Evolutionary conservation across 2,329 filamentous ascomycete genomes (phyloP).

Genomic region (Paracorniculantispora psalliotae): DNA sequence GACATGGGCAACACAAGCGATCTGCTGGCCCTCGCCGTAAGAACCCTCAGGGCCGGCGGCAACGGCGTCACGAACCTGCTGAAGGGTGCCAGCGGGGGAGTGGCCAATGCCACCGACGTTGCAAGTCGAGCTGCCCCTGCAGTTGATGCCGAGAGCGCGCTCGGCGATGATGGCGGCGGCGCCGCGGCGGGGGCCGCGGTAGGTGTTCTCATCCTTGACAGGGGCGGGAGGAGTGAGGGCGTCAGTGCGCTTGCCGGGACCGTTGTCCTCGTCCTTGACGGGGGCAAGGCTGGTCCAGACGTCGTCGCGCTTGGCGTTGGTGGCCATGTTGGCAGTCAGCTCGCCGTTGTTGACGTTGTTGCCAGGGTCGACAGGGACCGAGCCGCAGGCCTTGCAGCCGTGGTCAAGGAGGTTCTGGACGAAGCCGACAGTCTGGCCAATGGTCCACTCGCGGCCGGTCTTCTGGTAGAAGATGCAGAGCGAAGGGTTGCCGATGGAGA

Average conservation of each 20-base stretch:
- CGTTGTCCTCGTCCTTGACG: background rate
- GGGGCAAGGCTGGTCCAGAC: constrained; percentile 2
- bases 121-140: constrained; percentile 14
- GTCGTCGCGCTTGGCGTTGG: constrained; percentile 12
- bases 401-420: constrained; percentile 11
- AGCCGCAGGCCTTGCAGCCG: constrained; percentile 11
- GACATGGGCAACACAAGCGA: constrained; percentile 13
- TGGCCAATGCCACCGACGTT: constrained; percentile 11
- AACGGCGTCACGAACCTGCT: constrained; percentile 13
- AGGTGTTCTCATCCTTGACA: background rate
- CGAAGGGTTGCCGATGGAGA: constrained; percentile 12
- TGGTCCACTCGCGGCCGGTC: constrained; percentile 14
- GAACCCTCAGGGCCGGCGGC: constrained; percentile 8
- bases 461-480: constrained; percentile 16
- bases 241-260: constrained; percentile 4
- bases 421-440: constrained; percentile 13
- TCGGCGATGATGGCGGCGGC: background rate
- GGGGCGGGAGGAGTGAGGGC: background rate
- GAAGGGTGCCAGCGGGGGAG: constrained; percentile 10
- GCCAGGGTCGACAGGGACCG: constrained; percentile 12
- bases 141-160: constrained; percentile 14
- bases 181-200: background rate
- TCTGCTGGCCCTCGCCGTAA: constrained; percentile 10
- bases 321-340: constrained; percentile 17
- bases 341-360: constrained; percentile 16